Base-by-base conservation (phyloP, 306 rosid species). In the Malus sieversii region DNA sequence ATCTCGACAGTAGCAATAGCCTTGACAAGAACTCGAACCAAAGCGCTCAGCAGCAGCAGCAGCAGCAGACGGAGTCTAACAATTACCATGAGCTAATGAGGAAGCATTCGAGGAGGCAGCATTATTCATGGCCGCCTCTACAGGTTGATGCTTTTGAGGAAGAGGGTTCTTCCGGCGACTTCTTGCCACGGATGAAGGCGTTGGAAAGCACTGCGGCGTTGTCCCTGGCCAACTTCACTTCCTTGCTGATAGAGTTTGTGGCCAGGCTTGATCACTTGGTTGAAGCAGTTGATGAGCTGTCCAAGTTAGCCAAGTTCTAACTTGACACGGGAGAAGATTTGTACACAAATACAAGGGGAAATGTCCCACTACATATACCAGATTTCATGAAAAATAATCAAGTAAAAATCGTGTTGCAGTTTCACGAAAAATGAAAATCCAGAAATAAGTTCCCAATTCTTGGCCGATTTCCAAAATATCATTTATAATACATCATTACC, bases 211-310 rank as follows among this genome's bases (percentile, higher is more conserved):
- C 87, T 5, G 86, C 87, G 69, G 86, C 88, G 1, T 45, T 90
- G 82, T 90, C 97, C 33, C 80, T 92, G 61, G 86, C 83, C 48
- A 88, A 80, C 78, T 92, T 92, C 79, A 84, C 91, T 72, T 92
- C 90, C 42, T 78, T 90, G 35, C 85, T 89, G 2, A 76, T 89
- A 5, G 97, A 92, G 89, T 90, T 92, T 64, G 91, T 86, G 78
- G 96, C 91, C 1, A 88, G 93, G 84, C 88, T 90, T 64, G 93
- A 92, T 67, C 90, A 85, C 82, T 87, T 92, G 87, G 85, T 88
- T 69, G 89, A 86, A 52, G 91, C 85, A 46, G 96, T 90, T 53
- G 83, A 90, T 65, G 72, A 85, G 84, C 88, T 92, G 59, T 88
- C 93, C 18, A 85, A 79, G 81, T 46, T 88, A 86, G 97, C 96